Evolutionary conservation across 208 protist genomes (phyloP).

Genomic region (Wallacemonas sp.): DNA sequence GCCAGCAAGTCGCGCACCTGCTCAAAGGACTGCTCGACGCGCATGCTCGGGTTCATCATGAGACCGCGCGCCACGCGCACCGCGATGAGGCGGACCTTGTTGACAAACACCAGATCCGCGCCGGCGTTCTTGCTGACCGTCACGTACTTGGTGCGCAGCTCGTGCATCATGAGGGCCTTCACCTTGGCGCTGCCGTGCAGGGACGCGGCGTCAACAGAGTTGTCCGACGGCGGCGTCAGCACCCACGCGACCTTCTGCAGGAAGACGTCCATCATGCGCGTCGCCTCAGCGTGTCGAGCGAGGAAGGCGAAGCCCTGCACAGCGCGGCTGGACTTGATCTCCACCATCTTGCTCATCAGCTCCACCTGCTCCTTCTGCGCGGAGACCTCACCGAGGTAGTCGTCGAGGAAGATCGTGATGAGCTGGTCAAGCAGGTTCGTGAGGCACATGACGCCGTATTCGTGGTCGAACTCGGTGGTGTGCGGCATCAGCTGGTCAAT

Average conservation of each 20-base stretch:
- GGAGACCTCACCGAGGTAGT: conserved; percentile 90
- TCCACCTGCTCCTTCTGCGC: conserved; percentile 91
- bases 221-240: conserved; percentile 74
- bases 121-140: conserved; percentile 66
- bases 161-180: conserved; percentile 60
- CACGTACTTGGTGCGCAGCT: conserved; percentile 81
- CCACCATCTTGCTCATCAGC: conserved; percentile 90
- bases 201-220: conserved; percentile 22
- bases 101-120: conserved; percentile 81
- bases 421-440: conserved; percentile 72
- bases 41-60: conserved; percentile 83
- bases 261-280: conserved; percentile 72
- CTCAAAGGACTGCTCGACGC: conserved; percentile 67
- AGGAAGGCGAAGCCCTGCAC: conserved; percentile 88
- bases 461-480: conserved; percentile 57
- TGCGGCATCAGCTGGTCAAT: conserved; percentile 42
- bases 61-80: conserved; percentile 82
- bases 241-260: conserved; percentile 85
- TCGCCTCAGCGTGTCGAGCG: conserved; percentile 71
- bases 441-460: conserved; percentile 69
- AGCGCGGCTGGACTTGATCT: conserved; percentile 86
- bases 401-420: conserved; percentile 86
- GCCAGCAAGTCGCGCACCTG: conserved; percentile 64
- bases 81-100: conserved; percentile 85
- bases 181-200: conserved; percentile 70